Evolutionary conservation across 331 rosid species (phyloP).

Genomic region (Saraca asoca): DNA sequence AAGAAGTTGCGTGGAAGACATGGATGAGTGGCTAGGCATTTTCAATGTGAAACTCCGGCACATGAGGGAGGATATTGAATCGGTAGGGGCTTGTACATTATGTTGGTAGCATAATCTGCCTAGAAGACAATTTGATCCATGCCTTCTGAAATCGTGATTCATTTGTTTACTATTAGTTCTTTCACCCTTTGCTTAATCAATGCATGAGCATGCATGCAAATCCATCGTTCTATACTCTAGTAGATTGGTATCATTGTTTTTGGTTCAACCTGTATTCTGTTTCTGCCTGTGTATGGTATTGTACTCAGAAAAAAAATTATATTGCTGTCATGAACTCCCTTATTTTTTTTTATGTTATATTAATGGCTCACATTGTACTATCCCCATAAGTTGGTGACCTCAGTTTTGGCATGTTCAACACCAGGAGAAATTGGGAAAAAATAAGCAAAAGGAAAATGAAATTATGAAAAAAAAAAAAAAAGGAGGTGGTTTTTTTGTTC

Average conservation of each 20-base stretch:
- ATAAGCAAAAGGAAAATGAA: constrained; percentile 3
- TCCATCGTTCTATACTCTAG: neutral
- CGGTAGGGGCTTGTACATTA: constrained; percentile 54
- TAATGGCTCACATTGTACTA: constrained; percentile 8
- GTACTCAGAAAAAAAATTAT: neutral
- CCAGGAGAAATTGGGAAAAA: neutral
- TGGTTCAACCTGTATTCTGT: constrained; percentile 14
- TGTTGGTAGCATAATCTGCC: constrained; percentile 29
- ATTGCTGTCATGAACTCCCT: constrained; percentile 1
- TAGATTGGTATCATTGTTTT: constrained; percentile 13
- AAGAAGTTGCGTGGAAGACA: constrained; percentile 80
- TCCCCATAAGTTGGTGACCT: neutral
- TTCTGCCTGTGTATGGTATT: neutral
- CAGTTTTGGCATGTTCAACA: no score
- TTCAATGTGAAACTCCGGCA: constrained; percentile 93
- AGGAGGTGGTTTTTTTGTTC: neutral
- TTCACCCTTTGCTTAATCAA: constrained; percentile 17
- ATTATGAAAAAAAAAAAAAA: constrained; percentile 15
- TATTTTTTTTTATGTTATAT: constrained; percentile 21
- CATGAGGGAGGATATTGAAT: constrained; percentile 99
- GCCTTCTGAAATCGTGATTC: constrained; percentile 23
- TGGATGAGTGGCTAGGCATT: constrained; percentile 95
- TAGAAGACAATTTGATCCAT: constrained; percentile 22
- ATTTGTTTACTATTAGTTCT: constrained; percentile 7
- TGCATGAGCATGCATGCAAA: constrained; percentile 3